Evolutionary conservation across 257 asterid species (phyloP), one percentile per base, ranked within the genome.

Genomic region (Fraxinus pennsylvanica): DNA sequence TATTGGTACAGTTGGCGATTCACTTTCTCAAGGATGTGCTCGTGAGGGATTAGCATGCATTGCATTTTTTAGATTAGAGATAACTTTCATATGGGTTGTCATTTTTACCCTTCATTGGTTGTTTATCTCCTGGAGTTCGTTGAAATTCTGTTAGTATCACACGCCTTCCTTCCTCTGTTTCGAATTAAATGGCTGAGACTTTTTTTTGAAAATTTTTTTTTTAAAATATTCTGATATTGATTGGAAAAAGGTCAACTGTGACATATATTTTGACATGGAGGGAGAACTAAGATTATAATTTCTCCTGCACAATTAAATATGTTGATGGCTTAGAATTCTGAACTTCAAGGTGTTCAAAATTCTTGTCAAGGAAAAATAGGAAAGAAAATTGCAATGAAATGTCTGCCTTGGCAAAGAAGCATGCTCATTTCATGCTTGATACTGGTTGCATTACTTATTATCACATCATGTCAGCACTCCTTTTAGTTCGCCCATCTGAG

Each of bases 321-420:
- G 33, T 5, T 61, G 30, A 61, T 21, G 30, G 68, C n/a, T 22
- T 61, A 21, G 68, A 61, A 21, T 22, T 61, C 22, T 61, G 13
- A 21, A 8, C 9, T 30, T 21, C 7, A 22, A 22, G 33, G 17
- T 21, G 30, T 61, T 25, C 66, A n/a, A 57, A 57, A 57, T 57
- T 57, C 25, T 21, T 57, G 27, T 57, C 29, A n/a, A 57, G 29
- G 66, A 19, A 57, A 54, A 57, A n/a, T 19, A 5, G 29, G 25
- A 57, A 57, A n/a, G 29, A n/a, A 57, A 57, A 57, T 57, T 57
- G 29, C 66, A 5, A 57, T 57, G 10, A n/a, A n/a, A n/a, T 6
- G 22, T 57, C 74, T 74, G 39, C 32, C 74, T 57, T 65, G 50
- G 72, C 57, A 19, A 71, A 76, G 69, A 33, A 61, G 75, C 78